These are phyloP conservation scores for Betula pendula DNA, from an alignment of 306 rosid genomes.

Conservation along the genomic window DNA sequence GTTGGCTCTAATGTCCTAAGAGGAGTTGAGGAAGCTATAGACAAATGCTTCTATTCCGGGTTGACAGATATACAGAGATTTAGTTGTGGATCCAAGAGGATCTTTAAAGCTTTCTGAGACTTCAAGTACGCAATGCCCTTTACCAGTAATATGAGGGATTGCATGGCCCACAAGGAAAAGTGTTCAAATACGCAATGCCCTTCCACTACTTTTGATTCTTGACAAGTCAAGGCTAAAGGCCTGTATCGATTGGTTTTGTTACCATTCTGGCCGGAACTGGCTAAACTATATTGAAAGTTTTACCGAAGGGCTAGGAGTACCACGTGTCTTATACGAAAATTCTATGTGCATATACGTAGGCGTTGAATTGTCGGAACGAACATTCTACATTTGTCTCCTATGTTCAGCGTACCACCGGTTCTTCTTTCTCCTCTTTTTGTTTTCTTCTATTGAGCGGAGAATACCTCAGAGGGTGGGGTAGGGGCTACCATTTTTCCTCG, in stretches of 20 bases:
- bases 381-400: not conserved
- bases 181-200: not conserved
- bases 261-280: too few relatives aligned
- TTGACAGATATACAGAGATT: constrained; percentile 20
- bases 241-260: too few relatives aligned
- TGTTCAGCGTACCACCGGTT: not conserved
- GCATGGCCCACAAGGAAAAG: constrained; percentile 20
- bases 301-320: not conserved
- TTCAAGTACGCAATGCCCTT: constrained; percentile 54
- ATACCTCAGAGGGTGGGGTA: too few relatives aligned
- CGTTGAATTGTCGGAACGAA: not conserved
- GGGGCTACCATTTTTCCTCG: too few relatives aligned
- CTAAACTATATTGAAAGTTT: not conserved
- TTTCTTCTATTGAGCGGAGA: too few relatives aligned
- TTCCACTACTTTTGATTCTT: not conserved
- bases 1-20: constrained; percentile 29
- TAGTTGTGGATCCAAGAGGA: constrained; percentile 47
- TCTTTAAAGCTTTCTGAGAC: constrained; percentile 48
- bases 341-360: not conserved
- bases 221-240: too few relatives aligned
- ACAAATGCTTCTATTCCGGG: constrained; percentile 23
- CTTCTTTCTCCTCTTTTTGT: not conserved
- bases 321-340: not conserved
- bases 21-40: constrained; percentile 19
- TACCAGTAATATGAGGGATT: constrained; percentile 44